These are phyloP conservation scores for Cadophora sp. DNA, from an alignment of 2,329 filamentous ascomycete genomes.

Conservation along the genomic window DNA sequence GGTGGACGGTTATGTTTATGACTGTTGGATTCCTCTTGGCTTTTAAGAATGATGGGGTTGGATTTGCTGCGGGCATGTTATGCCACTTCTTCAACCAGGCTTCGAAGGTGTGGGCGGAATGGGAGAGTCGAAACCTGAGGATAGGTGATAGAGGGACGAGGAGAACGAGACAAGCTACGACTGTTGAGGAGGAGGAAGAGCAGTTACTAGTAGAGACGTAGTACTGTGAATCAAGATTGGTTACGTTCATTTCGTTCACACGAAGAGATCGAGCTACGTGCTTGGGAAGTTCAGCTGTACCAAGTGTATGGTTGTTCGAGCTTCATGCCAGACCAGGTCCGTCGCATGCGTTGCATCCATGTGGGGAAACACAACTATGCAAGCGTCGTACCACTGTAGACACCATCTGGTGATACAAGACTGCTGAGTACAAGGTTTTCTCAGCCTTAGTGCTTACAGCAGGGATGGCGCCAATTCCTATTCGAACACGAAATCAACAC, in stretches of 20 bases:
- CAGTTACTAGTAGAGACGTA: constrained; percentile 23
- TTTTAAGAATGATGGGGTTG: constrained; percentile 89
- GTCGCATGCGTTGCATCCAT: not conserved
- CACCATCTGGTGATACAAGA: not conserved
- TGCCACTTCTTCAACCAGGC: constrained; percentile 72
- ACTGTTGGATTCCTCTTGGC: constrained; percentile 83
- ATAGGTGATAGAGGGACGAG: constrained; percentile 18
- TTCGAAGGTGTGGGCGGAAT: constrained; percentile 29
- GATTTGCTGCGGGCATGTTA: constrained; percentile 81
- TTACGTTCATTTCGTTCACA: not conserved
- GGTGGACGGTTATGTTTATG: constrained; percentile 90
- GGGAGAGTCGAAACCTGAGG: constrained; percentile 26
- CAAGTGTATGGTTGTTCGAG: not conserved
- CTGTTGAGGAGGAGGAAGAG: constrained; percentile 29
- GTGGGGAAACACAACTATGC: too few species aligned
- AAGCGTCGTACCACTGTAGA: not conserved
- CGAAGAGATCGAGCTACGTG: not conserved
- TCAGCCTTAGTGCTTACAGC: too few species aligned
- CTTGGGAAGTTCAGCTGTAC: not conserved
- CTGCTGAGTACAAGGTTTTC: too few species aligned
- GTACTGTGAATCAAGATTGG: not conserved
- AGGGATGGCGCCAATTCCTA: too few species aligned
- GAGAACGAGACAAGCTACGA: constrained; percentile 21
- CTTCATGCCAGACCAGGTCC: not conserved
- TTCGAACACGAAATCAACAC: too few species aligned